Conservation (phyloP, 768 basidiomycete genomes). For the Boletus reticuloceps region DNA sequence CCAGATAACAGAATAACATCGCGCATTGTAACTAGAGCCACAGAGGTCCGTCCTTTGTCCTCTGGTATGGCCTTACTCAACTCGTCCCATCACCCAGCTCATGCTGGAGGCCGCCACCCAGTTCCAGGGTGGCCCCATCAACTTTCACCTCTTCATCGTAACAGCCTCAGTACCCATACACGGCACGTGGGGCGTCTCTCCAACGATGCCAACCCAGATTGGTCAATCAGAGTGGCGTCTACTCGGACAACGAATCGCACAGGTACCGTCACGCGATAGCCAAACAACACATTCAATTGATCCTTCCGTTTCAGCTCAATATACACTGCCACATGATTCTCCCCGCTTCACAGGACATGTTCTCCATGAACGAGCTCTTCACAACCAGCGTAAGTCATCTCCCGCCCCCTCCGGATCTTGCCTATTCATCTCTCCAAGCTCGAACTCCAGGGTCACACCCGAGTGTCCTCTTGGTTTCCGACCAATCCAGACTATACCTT, state of each 20-base stretch:
- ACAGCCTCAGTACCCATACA: conserved; percentile 47
- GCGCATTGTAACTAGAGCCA: conserved; percentile 40
- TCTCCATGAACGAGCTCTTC: conserved; percentile 46
- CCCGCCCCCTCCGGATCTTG: neutral
- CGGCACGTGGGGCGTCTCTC: conserved; percentile 24
- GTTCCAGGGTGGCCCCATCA: conserved; percentile 32
- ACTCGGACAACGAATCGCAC: conserved; percentile 42
- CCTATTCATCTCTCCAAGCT: conserved; percentile 15
- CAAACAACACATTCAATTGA: conserved; percentile 14
- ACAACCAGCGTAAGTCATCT: conserved; percentile 39
- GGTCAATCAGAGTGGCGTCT: conserved; percentile 40
- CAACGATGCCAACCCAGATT: conserved; percentile 27
- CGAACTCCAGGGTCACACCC: conserved; percentile 23
- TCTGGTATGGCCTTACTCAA: neutral
- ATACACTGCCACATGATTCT: conserved; percentile 61
- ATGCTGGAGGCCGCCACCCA: conserved; percentile 30
- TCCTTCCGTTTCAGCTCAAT: conserved; percentile 38
- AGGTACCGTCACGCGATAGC: conserved; percentile 35
- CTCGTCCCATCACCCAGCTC: conserved; percentile 14
- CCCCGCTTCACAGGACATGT: conserved; percentile 44
- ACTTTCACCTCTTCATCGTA: conserved; percentile 53
- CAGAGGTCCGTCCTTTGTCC: conserved; percentile 39
- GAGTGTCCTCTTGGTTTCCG: conserved; percentile 39
- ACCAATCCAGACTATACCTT: conserved; percentile 37
- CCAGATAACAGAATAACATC: conserved; percentile 45